phyloP scores from a whole-genome alignment of 2,329 filamentous ascomycete genomes.

The Bipolaris zeicola region DNA sequence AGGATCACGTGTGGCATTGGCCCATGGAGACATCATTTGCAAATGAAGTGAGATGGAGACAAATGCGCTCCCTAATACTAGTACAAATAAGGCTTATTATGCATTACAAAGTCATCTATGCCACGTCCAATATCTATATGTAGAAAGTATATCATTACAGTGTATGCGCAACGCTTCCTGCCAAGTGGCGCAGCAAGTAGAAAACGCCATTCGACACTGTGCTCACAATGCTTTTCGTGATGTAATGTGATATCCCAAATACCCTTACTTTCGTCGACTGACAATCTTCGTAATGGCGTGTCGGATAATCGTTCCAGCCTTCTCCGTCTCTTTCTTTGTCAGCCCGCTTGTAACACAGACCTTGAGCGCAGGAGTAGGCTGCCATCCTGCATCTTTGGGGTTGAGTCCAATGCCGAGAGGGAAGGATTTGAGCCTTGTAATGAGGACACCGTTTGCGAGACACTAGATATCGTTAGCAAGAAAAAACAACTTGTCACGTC shows the following conservation, averaged over 20 bases:
- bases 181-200: background rate
- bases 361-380: conserved; percentile 81
- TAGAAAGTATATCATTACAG: conserved; percentile 5
- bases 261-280: conserved; percentile 56
- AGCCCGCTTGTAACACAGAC: conserved; percentile 87
- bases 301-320: conserved; percentile 83
- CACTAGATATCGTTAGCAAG: conserved; percentile 58
- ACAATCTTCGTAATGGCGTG: conserved; percentile 95
- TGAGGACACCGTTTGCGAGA: conserved; percentile 84
- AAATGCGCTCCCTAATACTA: background rate
- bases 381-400: conserved; percentile 70
- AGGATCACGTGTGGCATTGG: background rate
- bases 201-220: conserved; percentile 9
- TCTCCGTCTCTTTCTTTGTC: conserved; percentile 93
- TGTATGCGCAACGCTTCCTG: background rate
- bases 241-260: background rate
- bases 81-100: background rate
- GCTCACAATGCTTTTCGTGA: background rate
- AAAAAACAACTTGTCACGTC: background rate
- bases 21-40: background rate
- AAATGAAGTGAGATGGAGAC: background rate
- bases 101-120: conserved; percentile 4
- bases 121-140: background rate
- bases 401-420: conserved; percentile 64
- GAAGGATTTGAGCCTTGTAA: conserved; percentile 82